Evolutionary conservation across 192 early-diverging fungal genomes (phyloP), one percentile per base, ranked within the genome.

Genomic region (Umbelopsis isabellina): DNA sequence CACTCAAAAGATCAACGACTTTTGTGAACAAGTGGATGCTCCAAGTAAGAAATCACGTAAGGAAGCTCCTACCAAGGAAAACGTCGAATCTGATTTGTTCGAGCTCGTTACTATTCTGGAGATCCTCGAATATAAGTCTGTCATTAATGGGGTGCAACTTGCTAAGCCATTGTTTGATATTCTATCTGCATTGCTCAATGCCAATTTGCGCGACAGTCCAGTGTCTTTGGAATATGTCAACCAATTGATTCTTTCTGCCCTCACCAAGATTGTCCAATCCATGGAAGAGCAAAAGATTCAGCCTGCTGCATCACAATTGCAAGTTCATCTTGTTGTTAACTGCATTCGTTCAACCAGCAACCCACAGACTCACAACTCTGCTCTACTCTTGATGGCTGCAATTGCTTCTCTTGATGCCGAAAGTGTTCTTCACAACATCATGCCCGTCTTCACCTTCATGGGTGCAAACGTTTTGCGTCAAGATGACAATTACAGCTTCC

Each of bases 401-500:
- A 90, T 98, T 44, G 95, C 95, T 0, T 82, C 83, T 7, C 73
- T 92, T 52, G 91, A 88, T 72, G 92, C 97, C 4, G 89, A 95
- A 44, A 83, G 83, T 58, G 96, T 99, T 5, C 82, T 99, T 22
- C 85, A 93, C 69, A 93, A 95, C 79, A 92, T 95, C 58, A 97
- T 99, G 91, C 94, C 95, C 21, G 89, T 98, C 25, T 99, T 99
- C 74, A 99, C 95, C 13, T 98, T 98, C 74, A 96, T 99, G 96
- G 96, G 96, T 18, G 93, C 92, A 49, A 97, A 94, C 68, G 91
- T 95, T 1, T 71, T 99, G 69, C 89, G 92, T n/a, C 95, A 95
- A 77, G 96, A 99, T 79, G 96, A 99, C 77, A 91, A 93, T 74
- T 99, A 95, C 84, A 94, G 90, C 73, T 97, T 97, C 90, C 90